Conservation (phyloP, 108 stramenopile genomes). For the Cyclotella kingstonii region DNA sequence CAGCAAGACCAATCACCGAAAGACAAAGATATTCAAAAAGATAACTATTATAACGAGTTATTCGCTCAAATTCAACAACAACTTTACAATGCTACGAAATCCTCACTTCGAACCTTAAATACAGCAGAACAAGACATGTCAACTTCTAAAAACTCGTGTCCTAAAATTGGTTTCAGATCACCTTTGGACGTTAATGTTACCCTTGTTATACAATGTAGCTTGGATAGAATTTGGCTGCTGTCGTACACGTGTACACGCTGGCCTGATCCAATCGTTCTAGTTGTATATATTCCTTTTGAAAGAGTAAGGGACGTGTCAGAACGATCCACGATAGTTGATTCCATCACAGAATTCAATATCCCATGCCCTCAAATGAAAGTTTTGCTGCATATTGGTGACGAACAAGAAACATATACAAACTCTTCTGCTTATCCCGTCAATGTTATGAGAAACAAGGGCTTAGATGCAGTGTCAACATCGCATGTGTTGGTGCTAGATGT, state of each 20-base stretch:
- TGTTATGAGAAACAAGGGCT: slow-evolving; percentile 82
- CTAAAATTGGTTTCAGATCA: slow-evolving; percentile 22
- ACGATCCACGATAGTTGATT: slow-evolving; percentile 15
- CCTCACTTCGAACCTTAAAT: slow-evolving; percentile 16
- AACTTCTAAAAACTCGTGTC: slow-evolving; percentile 33
- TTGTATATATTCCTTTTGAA: slow-evolving; percentile 51
- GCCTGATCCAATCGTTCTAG: slow-evolving; percentile 72
- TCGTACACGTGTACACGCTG: slow-evolving; percentile 68
- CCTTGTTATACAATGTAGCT: slow-evolving; percentile 66
- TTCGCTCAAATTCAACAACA: slow-evolving; percentile 33
- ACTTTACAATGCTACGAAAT: slow-evolving; percentile 10
- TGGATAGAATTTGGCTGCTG: slow-evolving; percentile 74
- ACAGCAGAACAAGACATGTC: slow-evolving; percentile 22
- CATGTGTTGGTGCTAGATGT: slow-evolving; percentile 89
- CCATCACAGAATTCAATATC: slow-evolving; percentile 26
- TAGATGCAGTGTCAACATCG: slow-evolving; percentile 76
- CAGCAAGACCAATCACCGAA: neutral
- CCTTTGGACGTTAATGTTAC: slow-evolving; percentile 33
- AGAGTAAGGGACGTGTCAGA: slow-evolving; percentile 11
- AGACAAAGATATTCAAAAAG: neutral
- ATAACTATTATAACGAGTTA: slow-evolving; percentile 10
- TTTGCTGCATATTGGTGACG: slow-evolving; percentile 39
- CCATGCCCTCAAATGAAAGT: slow-evolving; percentile 60
- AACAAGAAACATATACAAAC: slow-evolving; percentile 22
- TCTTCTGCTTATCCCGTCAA: slow-evolving; percentile 85